These are phyloP conservation scores for Pseudofabraea citricarpa DNA, from an alignment of 2,329 filamentous ascomycete species.

Conservation along the genomic window DNA sequence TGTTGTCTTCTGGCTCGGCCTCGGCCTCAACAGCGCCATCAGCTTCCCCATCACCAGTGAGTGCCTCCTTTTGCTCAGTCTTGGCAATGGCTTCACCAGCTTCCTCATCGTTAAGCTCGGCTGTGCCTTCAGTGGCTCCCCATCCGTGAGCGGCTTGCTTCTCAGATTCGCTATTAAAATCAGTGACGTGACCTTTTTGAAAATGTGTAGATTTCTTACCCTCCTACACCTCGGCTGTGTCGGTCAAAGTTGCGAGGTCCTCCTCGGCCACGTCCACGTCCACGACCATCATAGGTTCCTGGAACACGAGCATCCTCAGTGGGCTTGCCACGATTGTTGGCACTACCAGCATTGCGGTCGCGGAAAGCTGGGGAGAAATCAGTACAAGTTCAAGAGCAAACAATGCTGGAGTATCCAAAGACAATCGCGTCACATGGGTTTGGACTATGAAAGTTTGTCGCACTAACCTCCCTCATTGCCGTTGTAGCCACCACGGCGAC, in stretches of 20 bases:
- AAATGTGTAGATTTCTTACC: slow-evolving; percentile 13
- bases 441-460: slow-evolving; percentile 10
- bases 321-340: slow-evolving; percentile 76
- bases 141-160: slow-evolving; percentile 88
- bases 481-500: slow-evolving; percentile 50
- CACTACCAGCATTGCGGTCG: slow-evolving; percentile 76
- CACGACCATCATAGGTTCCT: slow-evolving; percentile 60
- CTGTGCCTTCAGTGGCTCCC: slow-evolving; percentile 76
- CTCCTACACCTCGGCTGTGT: slow-evolving; percentile 29
- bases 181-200: slow-evolving; percentile 23
- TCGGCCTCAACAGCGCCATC: slow-evolving; percentile 36
- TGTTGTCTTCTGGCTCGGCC: slow-evolving; percentile 64
- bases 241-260: slow-evolving; percentile 27
- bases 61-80: slow-evolving; percentile 71
- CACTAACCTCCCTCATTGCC: slow-evolving; percentile 86
- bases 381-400: too few species aligned
- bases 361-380: slow-evolving; percentile 69
- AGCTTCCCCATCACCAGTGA: slow-evolving; percentile 44
- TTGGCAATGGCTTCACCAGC: slow-evolving; percentile 86
- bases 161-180: slow-evolving; percentile 60
- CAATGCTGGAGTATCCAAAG: too few species aligned
- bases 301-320: slow-evolving; percentile 60
- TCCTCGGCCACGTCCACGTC: slow-evolving; percentile 26
- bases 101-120: slow-evolving; percentile 87
- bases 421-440: too few species aligned